Conservation (phyloP, 1,139 yeast species). For the Geotrichum phurueaensis region DNA sequence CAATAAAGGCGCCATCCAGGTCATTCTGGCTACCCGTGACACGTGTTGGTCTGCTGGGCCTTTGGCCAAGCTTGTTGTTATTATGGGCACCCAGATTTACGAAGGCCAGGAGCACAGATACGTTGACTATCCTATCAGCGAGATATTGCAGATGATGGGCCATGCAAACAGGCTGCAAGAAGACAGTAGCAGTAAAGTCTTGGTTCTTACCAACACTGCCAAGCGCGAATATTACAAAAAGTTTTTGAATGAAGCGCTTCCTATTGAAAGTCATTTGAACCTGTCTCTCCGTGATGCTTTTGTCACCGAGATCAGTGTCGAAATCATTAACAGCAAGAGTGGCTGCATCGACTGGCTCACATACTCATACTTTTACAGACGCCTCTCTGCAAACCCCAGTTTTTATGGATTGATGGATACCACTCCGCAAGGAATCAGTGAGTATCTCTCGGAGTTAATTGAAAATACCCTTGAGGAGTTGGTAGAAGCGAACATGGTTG, state of each 20-base stretch:
- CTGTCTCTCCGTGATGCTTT: constrained; percentile 58
- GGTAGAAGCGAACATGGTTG: constrained; percentile 55
- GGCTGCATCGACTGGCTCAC: constrained; percentile 91
- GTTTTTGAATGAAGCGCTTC: constrained; percentile 69
- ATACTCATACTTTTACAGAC: constrained; percentile 71
- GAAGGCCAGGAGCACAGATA: constrained; percentile 71
- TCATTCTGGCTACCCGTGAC: constrained; percentile 56
- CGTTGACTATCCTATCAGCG: constrained; percentile 61
- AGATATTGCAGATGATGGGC: constrained; percentile 71
- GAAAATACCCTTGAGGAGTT: constrained; percentile 69
- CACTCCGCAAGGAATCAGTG: constrained; percentile 65
- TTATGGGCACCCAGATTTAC: constrained; percentile 65
- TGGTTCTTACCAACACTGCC: constrained; percentile 52
- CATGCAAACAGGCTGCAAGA: constrained; percentile 37
- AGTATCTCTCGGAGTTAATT: constrained; percentile 73
- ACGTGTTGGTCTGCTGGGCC: constrained; percentile 46
- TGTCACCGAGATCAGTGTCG: constrained; percentile 62
- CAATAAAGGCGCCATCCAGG: constrained; percentile 44
- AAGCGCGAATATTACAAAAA: constrained; percentile 61
- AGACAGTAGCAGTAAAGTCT: constrained; percentile 39
- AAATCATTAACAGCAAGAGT: constrained; percentile 63
- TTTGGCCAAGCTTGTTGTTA: constrained; percentile 47
- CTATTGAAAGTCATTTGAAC: constrained; percentile 73
- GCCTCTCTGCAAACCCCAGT: constrained; percentile 78
- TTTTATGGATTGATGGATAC: constrained; percentile 71